Conservation (phyloP, 345 rosid species). For the Geranium brycei region DNA sequence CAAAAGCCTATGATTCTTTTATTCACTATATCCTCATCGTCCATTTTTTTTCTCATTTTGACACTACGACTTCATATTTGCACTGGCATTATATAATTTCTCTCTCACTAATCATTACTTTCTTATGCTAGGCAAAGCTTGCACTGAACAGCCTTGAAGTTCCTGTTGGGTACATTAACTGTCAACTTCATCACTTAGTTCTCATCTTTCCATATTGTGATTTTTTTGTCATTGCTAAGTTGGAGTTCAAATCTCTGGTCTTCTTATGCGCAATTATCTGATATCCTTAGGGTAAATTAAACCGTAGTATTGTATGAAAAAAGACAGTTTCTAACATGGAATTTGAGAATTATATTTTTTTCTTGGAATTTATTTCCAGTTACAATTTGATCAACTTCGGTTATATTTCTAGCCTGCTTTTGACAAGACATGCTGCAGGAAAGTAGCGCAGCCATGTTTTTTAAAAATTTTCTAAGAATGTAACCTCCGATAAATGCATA, state of each 20-base stretch:
- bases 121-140: conserved; percentile 47
- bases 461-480: no score
- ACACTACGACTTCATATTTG: background rate
- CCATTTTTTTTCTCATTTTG: background rate
- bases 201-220: background rate
- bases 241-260: background rate
- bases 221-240: background rate
- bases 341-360: background rate
- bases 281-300: background rate
- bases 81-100: background rate
- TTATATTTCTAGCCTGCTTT: no score
- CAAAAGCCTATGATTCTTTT: background rate
- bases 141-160: conserved; percentile 72
- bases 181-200: conserved; percentile 5
- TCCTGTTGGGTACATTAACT: conserved; percentile 50
- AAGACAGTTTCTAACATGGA: no score
- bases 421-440: no score
- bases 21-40: background rate
- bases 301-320: background rate
- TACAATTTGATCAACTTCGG: no score
- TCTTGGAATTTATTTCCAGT: no score
- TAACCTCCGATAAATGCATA: no score
- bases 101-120: background rate
- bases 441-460: no score
- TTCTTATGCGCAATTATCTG: background rate